These are phyloP conservation scores for Daldinia concentrica DNA, from an alignment of 495 filamentous ascomycete species.

Conservation along the genomic window DNA sequence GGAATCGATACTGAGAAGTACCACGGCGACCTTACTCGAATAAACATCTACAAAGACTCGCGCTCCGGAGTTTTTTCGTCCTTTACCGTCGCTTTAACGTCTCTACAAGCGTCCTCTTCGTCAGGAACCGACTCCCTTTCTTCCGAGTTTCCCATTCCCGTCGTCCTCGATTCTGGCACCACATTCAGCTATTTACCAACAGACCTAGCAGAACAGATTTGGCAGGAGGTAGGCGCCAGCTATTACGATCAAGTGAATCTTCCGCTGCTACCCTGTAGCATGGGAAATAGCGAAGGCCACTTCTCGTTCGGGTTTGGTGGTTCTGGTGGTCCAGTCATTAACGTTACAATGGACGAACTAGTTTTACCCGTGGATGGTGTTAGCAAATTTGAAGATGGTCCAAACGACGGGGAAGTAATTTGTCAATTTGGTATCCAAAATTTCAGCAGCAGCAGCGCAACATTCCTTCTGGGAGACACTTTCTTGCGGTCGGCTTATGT, in stretches of 20 bases:
- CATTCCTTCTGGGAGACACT: slow-evolving; percentile 87
- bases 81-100: slow-evolving; percentile 80
- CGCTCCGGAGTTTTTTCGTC: slow-evolving; percentile 61
- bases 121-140: slow-evolving; percentile 62
- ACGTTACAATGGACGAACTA: slow-evolving; percentile 78
- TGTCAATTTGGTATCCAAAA: slow-evolving; percentile 84
- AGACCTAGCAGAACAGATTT: slow-evolving; percentile 69
- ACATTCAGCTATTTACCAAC: slow-evolving; percentile 87
- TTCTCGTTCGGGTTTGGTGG: slow-evolving; percentile 80
- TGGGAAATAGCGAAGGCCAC: slow-evolving; percentile 67
- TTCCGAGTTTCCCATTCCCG: slow-evolving; percentile 65
- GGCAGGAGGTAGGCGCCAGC: slow-evolving; percentile 72
- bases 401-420: slow-evolving; percentile 63
- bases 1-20: slow-evolving; percentile 92
- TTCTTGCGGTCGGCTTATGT: slow-evolving; percentile 94
- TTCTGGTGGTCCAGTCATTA: slow-evolving; percentile 68
- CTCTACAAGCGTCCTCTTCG: slow-evolving; percentile 54
- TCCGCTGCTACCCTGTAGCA: slow-evolving; percentile 75
- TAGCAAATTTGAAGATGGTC: slow-evolving; percentile 44
- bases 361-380: slow-evolving; percentile 69
- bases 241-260: slow-evolving; percentile 57
- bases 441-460: slow-evolving; percentile 62
- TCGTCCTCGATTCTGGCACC: slow-evolving; percentile 88
- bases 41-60: slow-evolving; percentile 65
- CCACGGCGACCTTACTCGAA: slow-evolving; percentile 72